Evolutionary conservation across 495 filamentous ascomycete genomes (phyloP), one percentile per base, ranked within the genome.

Genomic region (Hyaloscypha finlandica): DNA sequence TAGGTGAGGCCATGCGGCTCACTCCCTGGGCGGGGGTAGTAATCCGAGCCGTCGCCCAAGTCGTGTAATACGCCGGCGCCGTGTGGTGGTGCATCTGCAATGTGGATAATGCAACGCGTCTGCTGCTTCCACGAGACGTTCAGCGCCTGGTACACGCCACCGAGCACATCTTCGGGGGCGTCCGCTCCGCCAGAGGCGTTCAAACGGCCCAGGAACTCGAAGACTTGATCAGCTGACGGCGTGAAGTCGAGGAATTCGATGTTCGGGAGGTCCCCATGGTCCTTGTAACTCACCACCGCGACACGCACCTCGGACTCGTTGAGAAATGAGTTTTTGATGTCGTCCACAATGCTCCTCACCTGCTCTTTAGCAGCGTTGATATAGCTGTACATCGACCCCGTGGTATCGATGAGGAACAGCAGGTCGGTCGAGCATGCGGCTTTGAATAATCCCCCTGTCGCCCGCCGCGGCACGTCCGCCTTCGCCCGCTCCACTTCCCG

Each of bases 391-490:
- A 80, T 78, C 4, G 78, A 79, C 0, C 57, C 39, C 1, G 77
- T 80, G 19, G 77, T 77, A 64, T 80, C 78, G 32, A 80, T 75
- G 60, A 80, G 74, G 64, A 80, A 80, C 4, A 80, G 66, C 63
- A 79, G 33, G 55, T 80, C 78, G 29, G 74, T 75, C 1, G 77
- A 77, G 68, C 75, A 80, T 12, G 64, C 75, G 14, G 59, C 39
- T 66, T 75, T 75, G 63, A 80, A 78, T 22, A 78, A 48, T 9
- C 71, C 72, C 8, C 5, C 63, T 8, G 69, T 71, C 2, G 70
- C 12, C 8, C 71, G 73, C 39, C 4, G 33, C 12, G 63, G 68
- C 4, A 62, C 31, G 8, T 51, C 42, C 22, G 59, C 67, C 25
- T 64, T 67, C 11, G 74, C 73, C 22, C 37, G 20, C 16, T 66